Percentiles rank a stretch among this genome's conserved stretches.
phyloP scores from a whole-genome alignment of 768 basidiomycete species.

The Suillus hirtellus region DNA sequence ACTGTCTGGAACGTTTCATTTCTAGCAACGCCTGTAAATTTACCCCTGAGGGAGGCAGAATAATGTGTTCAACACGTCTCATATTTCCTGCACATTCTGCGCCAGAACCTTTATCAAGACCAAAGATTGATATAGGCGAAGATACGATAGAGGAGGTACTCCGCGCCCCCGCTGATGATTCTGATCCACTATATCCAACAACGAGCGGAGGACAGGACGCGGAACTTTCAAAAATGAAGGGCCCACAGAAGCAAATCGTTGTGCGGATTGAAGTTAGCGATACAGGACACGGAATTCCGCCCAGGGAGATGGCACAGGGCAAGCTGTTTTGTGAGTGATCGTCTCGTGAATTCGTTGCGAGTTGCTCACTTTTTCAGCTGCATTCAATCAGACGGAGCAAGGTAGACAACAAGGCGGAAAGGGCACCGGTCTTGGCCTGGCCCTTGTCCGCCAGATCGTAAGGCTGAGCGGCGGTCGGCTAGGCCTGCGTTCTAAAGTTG shows the following conservation, averaged over 20 bases:
- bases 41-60: conserved; percentile 66
- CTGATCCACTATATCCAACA: conserved; percentile 19
- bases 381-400: conserved; percentile 79
- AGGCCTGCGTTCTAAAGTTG: conserved; percentile 63
- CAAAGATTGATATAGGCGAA: conserved; percentile 11
- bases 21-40: conserved; percentile 79
- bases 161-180: conserved; percentile 34
- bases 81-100: conserved; percentile 35
- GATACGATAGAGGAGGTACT: conserved; percentile 27
- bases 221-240: conserved; percentile 8
- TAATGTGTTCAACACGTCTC: conserved; percentile 68
- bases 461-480: conserved; percentile 72
- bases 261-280: conserved; percentile 86
- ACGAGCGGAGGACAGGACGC: background rate
- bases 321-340: conserved; percentile 65
- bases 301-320: conserved; percentile 66
- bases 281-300: conserved; percentile 65
- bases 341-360: background rate
- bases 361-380: conserved; percentile 42
- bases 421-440: conserved; percentile 73
- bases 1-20: conserved; percentile 6
- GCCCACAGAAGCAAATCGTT: conserved; percentile 59
- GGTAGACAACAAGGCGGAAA: conserved; percentile 73
- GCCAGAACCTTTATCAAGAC: conserved; percentile 16
- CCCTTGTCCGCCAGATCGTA: conserved; percentile 78